Conservation (phyloP, 371 early-diverging fungal genomes). For the Haplosporangium sp. region DNA sequence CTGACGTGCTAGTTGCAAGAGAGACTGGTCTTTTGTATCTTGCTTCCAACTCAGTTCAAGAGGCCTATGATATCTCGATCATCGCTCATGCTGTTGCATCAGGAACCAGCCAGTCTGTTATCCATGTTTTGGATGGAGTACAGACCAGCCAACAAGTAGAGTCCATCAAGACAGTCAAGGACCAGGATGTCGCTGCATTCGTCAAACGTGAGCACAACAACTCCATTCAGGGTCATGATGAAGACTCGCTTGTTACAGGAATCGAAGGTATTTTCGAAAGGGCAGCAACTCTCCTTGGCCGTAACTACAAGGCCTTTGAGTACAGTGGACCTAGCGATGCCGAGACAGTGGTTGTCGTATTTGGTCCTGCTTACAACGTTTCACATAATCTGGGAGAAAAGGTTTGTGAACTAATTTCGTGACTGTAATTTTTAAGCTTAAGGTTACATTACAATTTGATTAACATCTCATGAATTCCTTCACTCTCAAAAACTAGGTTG, state of each 20-base stretch:
- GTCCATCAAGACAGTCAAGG: conserved; percentile 62
- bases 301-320: conserved; percentile 80
- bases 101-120: conserved; percentile 71
- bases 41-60: conserved; percentile 79
- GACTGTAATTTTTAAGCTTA: background rate
- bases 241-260: conserved; percentile 47
- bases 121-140: conserved; percentile 82
- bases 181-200: conserved; percentile 58
- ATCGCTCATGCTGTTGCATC: conserved; percentile 75
- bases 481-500: conserved; percentile 55
- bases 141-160: conserved; percentile 62
- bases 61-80: conserved; percentile 83
- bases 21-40: conserved; percentile 76
- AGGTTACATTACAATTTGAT: background rate
- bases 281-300: conserved; percentile 60
- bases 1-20: conserved; percentile 74
- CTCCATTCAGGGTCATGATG: conserved; percentile 31
- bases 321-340: conserved; percentile 80
- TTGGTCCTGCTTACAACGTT: conserved; percentile 66
- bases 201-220: conserved; percentile 25
- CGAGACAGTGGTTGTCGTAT: conserved; percentile 79
- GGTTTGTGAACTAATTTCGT: conserved; percentile 20
- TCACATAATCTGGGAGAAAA: conserved; percentile 49
- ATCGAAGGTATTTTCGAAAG: conserved; percentile 66
- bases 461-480: background rate